phyloP scores from a whole-genome alignment of 371 early-diverging fungal genomes.

The Syncephalastrum racemosum region DNA sequence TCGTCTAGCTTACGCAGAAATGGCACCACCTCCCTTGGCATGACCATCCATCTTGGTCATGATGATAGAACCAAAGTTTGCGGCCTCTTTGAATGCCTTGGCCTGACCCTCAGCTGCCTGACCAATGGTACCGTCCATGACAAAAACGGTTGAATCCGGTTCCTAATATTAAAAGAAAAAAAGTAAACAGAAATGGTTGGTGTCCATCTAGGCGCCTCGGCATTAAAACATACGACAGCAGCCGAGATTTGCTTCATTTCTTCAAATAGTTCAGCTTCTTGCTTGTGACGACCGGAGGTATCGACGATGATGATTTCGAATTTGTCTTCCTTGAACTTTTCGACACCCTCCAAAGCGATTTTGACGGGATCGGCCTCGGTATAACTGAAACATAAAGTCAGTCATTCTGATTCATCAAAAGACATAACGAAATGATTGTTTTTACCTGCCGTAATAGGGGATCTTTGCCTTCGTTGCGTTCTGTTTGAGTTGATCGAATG shows the following conservation, averaged over 20 bases:
- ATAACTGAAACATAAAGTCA: slow-evolving; percentile 57
- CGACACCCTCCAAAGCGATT: slow-evolving; percentile 95
- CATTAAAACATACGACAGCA: slow-evolving; percentile 62
- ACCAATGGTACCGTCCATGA: slow-evolving; percentile 99
- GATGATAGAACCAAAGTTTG: slow-evolving; percentile 97
- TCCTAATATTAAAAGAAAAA: slow-evolving; percentile 46
- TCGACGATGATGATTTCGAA: slow-evolving; percentile 99
- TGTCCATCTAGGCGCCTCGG: neutral
- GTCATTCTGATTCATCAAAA: neutral
- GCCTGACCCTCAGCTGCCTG: slow-evolving; percentile 99
- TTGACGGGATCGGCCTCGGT: slow-evolving; percentile 95
- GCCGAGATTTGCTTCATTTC: slow-evolving; percentile 98
- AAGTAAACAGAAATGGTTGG: neutral
- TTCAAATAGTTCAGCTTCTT: slow-evolving; percentile 96
- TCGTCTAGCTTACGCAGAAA: slow-evolving; percentile 79
- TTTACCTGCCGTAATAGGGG: slow-evolving; percentile 90
- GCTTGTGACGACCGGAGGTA: slow-evolving; percentile 99
- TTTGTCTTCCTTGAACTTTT: slow-evolving; percentile 93
- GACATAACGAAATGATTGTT: neutral
- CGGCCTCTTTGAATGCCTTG: slow-evolving; percentile 93
- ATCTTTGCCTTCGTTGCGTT: slow-evolving; percentile 99
- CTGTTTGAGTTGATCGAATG: slow-evolving; percentile 99
- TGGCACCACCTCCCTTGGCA: slow-evolving; percentile 99
- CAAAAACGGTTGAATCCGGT: slow-evolving; percentile 96
- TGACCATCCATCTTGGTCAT: slow-evolving; percentile 99